These are phyloP conservation scores for Claviceps capensis DNA, from an alignment of 2,329 filamentous ascomycete genomes.

Conservation along the genomic window DNA sequence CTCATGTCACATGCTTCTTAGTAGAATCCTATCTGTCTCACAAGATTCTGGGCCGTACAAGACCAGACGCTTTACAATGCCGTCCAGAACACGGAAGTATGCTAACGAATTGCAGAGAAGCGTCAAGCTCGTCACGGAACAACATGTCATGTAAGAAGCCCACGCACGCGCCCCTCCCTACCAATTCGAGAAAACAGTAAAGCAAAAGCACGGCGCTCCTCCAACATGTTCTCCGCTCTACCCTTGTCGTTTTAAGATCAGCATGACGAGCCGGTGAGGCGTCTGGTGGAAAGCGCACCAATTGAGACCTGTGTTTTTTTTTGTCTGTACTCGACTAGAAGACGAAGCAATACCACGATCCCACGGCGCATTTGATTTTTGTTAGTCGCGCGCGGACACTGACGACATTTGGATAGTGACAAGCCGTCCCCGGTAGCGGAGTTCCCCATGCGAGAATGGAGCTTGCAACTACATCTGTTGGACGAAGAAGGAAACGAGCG, in stretches of 20 bases:
- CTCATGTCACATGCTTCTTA: not conserved
- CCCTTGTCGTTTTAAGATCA: not conserved
- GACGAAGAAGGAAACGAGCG: slow-evolving; percentile 79
- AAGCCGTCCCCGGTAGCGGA: slow-evolving; percentile 73
- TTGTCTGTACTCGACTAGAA: not conserved
- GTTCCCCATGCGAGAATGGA: slow-evolving; percentile 89
- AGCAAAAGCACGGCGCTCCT: not conserved
- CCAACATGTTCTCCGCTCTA: not conserved
- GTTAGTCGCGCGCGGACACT: not conserved
- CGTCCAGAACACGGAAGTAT: slow-evolving; percentile 5
- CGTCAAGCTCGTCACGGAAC: slow-evolving; percentile 87
- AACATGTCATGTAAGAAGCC: slow-evolving; percentile 63
- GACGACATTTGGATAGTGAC: slow-evolving; percentile 36
- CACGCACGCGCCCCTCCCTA: not conserved
- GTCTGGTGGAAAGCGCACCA: not conserved
- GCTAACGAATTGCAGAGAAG: slow-evolving; percentile 52
- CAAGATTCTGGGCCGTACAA: slow-evolving; percentile 3
- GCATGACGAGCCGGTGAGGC: not conserved
- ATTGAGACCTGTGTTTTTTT: not conserved
- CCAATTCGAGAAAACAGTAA: too few relatives aligned
- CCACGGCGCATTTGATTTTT: not conserved
- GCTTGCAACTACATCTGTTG: slow-evolving; percentile 68
- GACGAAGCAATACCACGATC: not conserved
- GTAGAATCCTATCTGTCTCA: not conserved
- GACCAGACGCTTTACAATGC: slow-evolving; percentile 3